These are phyloP conservation scores for Talaromyces ruber DNA, from an alignment of 495 filamentous ascomycete species.

Conservation along the genomic window DNA sequence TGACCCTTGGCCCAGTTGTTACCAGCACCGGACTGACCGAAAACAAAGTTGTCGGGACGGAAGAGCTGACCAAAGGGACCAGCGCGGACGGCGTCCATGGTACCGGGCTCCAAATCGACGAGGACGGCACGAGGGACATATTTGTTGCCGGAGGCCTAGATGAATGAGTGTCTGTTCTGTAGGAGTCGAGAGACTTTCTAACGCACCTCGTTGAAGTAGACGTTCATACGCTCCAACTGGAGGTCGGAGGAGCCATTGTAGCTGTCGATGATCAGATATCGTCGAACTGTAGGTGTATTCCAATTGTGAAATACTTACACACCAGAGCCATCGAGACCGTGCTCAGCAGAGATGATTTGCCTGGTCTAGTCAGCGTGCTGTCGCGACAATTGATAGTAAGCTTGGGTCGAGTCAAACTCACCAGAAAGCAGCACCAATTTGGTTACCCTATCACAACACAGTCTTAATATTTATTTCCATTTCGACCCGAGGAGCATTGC, in stretches of 20 bases:
- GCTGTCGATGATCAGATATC: conserved; percentile 36
- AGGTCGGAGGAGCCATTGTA: conserved; percentile 98
- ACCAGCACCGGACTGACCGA: conserved; percentile 97
- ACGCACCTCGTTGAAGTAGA: conserved; percentile 99
- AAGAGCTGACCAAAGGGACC: conserved; percentile 99
- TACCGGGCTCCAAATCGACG: conserved; percentile 94
- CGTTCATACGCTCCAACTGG: conserved; percentile 99
- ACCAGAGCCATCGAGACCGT: conserved; percentile 95
- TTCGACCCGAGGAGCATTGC: background rate
- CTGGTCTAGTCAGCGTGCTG: conserved; percentile 34
- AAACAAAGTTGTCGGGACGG: conserved; percentile 99
- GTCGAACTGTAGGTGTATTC: background rate
- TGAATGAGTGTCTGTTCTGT: conserved; percentile 7
- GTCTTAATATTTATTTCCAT: background rate
- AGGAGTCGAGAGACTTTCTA: background rate
- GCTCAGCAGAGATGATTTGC: conserved; percentile 98
- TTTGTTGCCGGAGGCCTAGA: conserved; percentile 87
- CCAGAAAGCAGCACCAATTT: conserved; percentile 99
- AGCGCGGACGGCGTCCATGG: conserved; percentile 99
- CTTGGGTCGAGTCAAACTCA: conserved; percentile 28
- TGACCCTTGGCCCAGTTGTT: conserved; percentile 99
- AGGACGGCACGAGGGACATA: conserved; percentile 99
- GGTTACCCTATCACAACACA: conserved; percentile 78
- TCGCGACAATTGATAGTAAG: conserved; percentile 8
- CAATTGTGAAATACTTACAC: conserved; percentile 50